A percentile compares a stretch with the other conserved stretches of the same genome.
Evolutionary conservation across 306 rosid species (phyloP).

Genomic region (Vigna reflexopilosa): DNA sequence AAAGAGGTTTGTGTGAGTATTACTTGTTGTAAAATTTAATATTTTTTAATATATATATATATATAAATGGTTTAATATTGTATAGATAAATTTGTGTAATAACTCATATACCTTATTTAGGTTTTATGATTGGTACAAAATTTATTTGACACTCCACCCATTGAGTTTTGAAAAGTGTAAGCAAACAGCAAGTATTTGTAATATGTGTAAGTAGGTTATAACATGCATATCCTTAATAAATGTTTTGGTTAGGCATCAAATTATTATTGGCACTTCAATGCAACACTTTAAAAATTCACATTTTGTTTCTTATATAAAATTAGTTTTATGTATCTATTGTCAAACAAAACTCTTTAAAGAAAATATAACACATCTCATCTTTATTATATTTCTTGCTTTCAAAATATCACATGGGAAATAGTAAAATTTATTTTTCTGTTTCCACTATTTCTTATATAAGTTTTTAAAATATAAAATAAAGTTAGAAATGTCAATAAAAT

Average conservation of each 20-base stretch:
- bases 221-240: constrained; percentile 7
- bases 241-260: not conserved
- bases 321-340: not conserved
- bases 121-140: not conserved
- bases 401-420: no score
- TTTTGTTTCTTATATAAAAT: constrained; percentile 4
- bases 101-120: not conserved
- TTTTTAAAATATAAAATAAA: no score
- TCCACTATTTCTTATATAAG: no score
- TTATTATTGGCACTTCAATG: not conserved
- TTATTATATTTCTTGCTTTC: no score
- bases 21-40: no score
- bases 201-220: not conserved
- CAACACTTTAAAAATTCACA: not conserved
- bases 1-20: no score
- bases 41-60: no score
- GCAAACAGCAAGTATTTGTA: not conserved
- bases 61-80: no score
- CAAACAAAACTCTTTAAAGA: not conserved
- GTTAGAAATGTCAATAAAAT: no score
- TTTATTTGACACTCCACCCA: not conserved
- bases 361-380: no score
- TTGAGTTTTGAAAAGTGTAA: constrained; percentile 13
- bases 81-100: not conserved
- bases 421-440: no score